Base-by-base conservation (phyloP, 345 rosid genomes). In the Eutrema heterophyllum region DNA sequence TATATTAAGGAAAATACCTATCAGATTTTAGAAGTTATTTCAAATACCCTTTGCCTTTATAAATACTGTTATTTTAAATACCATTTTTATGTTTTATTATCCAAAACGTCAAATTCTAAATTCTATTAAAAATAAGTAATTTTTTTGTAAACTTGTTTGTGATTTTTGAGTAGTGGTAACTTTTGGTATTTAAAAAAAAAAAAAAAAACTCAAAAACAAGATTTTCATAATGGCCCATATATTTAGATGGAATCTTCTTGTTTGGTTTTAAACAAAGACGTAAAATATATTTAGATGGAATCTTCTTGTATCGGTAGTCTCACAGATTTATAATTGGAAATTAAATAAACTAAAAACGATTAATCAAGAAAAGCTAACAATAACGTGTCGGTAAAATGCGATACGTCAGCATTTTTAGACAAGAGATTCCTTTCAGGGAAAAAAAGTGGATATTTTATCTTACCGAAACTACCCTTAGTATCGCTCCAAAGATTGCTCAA, bases 311-410 rank as follows among this genome's bases (percentile, higher is more conserved):
- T 69, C 52, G 79, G 70, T 55, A 46, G 63, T 18, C 66, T 63
- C 63, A 54, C 5, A 43, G 9, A 7, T 53, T 35, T 53, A 67
- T 44, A 0, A 33, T 4, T 24, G 14, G 11, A 16, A 9, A 52
- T 15, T 54, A 27, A 38, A 52, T 49, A 18, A 67, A 61, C 55
- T 5, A 54, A 38, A 21, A 2, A 65, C 14, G 38, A 50, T 53
- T 27, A 53, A 51, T 18, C 15, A 73, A 43, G 58, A 46, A 67
- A 74, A 67, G 36, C 48, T 50, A 67, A 64, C 29, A 4, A 33
- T 62, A 76, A 76, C 71, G 75, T 76, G 80, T 76, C 80, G 71
- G 80, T 76, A 76, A 70, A 68, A 70, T 64, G 61, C 15, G 38
- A 64, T 62, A 76, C 66, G 79, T 76, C 67, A 76, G 70, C 67